phyloP scores from a whole-genome alignment of 2,329 filamentous ascomycete species.

The Pseudonectria foliicola region DNA sequence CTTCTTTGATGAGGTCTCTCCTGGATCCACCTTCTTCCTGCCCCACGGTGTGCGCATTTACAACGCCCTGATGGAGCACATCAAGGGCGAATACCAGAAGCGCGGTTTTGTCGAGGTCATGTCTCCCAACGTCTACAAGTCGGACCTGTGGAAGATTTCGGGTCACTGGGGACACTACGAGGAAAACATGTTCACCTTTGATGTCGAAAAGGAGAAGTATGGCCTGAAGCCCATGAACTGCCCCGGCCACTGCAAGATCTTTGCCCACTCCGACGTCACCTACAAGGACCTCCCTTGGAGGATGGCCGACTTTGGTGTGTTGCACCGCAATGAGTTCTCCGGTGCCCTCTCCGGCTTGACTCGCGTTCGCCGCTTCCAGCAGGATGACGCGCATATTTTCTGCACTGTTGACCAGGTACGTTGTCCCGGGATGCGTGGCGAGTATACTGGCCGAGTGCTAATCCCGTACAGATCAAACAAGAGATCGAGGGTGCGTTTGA shows the following conservation, averaged over 20 bases:
- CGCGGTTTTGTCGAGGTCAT: constrained; percentile 93
- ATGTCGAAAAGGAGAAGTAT: constrained; percentile 63
- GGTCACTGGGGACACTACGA: constrained; percentile 84
- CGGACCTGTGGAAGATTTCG: constrained; percentile 85
- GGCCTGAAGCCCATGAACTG: constrained; percentile 98
- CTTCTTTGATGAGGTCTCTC: constrained; percentile 93
- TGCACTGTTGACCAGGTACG: constrained; percentile 45
- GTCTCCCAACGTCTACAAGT: constrained; percentile 91
- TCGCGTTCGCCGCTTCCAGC: constrained; percentile 86
- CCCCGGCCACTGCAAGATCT: constrained; percentile 86
- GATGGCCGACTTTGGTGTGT: constrained; percentile 90
- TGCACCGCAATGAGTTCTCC: constrained; percentile 93
- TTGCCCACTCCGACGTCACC: constrained; percentile 73
- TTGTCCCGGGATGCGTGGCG: not conserved
- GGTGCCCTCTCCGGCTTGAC: constrained; percentile 87
- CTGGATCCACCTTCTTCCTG: constrained; percentile 85
- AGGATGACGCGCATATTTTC: constrained; percentile 96
- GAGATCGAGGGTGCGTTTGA: constrained; percentile 75
- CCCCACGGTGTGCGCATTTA: constrained; percentile 91
- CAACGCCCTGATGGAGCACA: constrained; percentile 75
- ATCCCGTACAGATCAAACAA: constrained; percentile 26
- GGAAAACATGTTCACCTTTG: constrained; percentile 80
- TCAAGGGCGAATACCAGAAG: constrained; percentile 84
- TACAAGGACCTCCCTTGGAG: constrained; percentile 82
- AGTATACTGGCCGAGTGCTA: constrained; percentile 1